Percentiles rank a stretch among this genome's conserved stretches.
Evolutionary conservation across 441 rosid species (phyloP).

Genomic region (Adansonia madagascariensis): DNA sequence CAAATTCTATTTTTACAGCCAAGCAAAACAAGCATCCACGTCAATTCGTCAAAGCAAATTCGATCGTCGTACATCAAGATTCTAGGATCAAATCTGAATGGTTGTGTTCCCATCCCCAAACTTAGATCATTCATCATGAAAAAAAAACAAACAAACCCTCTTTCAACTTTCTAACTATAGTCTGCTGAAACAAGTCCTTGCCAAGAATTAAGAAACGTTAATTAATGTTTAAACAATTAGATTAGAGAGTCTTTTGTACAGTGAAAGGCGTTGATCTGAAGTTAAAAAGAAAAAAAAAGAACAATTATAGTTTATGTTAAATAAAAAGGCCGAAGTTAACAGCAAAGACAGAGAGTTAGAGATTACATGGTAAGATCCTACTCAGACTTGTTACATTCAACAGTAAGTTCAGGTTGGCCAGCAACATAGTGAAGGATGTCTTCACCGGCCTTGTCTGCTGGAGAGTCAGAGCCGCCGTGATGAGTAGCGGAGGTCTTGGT

Average conservation of each 20-base stretch:
- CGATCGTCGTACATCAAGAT: no score
- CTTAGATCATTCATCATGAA: no score
- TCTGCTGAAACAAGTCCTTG: no score
- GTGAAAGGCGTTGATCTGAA: no score
- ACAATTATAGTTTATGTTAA: no score
- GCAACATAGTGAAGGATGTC: constrained; percentile 78
- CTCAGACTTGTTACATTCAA: constrained; percentile 41
- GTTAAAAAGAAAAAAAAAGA: not conserved
- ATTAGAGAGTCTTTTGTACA: not conserved
- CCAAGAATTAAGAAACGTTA: not conserved
- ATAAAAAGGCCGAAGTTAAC: not conserved
- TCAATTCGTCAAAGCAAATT: no score
- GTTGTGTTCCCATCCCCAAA: no score
- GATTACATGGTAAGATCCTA: constrained; percentile 23
- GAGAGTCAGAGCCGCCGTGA: constrained; percentile 41
- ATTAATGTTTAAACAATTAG: not conserved
- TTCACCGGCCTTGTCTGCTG: constrained; percentile 54
- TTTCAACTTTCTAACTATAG: not conserved
- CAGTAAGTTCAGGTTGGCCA: constrained; percentile 52
- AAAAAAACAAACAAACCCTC: not conserved
- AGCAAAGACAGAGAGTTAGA: constrained; percentile 24
- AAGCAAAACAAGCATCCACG: no score
- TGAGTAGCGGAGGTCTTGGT: constrained; percentile 53
- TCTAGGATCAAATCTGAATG: no score
- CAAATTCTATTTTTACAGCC: no score